These are phyloP conservation scores for Candida arabinofermentans DNA, from an alignment of 805 yeast genomes.

Conservation along the genomic window DNA sequence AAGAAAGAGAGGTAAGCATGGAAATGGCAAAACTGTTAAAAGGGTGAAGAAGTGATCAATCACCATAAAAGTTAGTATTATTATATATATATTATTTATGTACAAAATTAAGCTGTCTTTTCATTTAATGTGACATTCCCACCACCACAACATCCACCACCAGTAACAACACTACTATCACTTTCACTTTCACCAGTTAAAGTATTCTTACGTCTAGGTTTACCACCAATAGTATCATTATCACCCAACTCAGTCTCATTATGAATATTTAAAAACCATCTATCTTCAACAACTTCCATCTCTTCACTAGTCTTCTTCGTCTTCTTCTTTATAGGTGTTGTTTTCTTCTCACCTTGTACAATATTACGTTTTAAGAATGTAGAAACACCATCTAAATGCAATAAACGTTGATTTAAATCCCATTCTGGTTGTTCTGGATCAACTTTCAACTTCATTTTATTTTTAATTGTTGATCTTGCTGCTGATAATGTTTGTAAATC, in stretches of 20 bases:
- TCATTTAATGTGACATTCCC: constrained; percentile 34
- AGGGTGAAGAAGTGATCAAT: too few relatives aligned
- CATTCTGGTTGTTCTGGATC: constrained; percentile 43
- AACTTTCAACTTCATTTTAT: constrained; percentile 40
- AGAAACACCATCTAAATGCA: constrained; percentile 67
- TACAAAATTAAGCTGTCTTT: too few relatives aligned
- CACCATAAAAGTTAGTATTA: too few relatives aligned
- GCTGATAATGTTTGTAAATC: constrained; percentile 49
- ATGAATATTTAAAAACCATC: constrained; percentile 65
- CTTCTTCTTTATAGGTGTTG: too few relatives aligned
- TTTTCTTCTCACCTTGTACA: constrained; percentile 72
- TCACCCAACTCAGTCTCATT: constrained; percentile 85
- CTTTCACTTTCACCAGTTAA: constrained; percentile 21
- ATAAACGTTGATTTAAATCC: constrained; percentile 45
- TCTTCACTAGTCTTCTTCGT: too few relatives aligned
- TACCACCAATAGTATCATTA: constrained; percentile 57
- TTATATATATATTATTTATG: too few relatives aligned
- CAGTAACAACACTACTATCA: constrained; percentile 35
- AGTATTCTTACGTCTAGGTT: constrained; percentile 40
- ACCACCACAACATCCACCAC: constrained; percentile 59
- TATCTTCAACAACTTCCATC: constrained; percentile 33
- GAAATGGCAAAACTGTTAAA: background rate
- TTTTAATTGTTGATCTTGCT: constrained; percentile 56
- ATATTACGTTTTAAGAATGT: constrained; percentile 64
- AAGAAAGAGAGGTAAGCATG: too few relatives aligned